Conservation (phyloP, 1,284 basidiomycete genomes). For the Cerioporus squamosus region DNA sequence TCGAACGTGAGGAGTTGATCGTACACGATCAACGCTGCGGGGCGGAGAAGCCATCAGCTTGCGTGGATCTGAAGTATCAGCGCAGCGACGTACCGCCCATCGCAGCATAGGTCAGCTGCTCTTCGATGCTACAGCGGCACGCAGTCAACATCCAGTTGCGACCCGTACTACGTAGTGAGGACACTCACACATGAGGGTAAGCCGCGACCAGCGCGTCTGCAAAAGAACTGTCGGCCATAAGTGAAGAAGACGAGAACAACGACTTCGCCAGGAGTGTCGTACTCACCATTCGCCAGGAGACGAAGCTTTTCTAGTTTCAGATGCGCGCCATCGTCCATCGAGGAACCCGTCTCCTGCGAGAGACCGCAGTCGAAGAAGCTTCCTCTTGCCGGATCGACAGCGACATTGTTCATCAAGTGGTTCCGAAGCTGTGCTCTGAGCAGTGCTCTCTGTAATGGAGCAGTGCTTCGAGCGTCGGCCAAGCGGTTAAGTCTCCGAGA, state of each 20-base stretch:
- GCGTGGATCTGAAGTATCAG: neutral
- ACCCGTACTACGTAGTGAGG: neutral
- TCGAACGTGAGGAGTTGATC: conserved; percentile 6
- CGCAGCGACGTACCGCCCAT: neutral
- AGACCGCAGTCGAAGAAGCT: too few relatives aligned
- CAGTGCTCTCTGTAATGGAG: too few relatives aligned
- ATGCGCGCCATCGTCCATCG: too few relatives aligned
- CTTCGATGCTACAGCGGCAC: neutral
- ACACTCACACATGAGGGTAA: neutral
- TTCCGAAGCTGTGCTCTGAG: too few relatives aligned
- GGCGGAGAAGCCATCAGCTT: neutral
- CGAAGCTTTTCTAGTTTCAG: too few relatives aligned
- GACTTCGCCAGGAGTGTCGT: too few relatives aligned
- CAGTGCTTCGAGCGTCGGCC: too few relatives aligned
- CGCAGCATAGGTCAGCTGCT: neutral
- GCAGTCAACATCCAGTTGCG: neutral
- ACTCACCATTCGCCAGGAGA: too few relatives aligned
- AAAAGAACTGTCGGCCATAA: neutral
- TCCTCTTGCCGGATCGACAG: too few relatives aligned
- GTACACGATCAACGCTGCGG: neutral
- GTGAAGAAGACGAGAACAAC: neutral
- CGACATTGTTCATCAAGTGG: too few relatives aligned
- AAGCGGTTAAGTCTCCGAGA: too few relatives aligned
- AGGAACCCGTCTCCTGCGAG: too few relatives aligned
- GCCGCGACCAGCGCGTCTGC: neutral